phyloP scores from a whole-genome alignment of 495 filamentous ascomycete genomes.

The Physcia stellaris region DNA sequence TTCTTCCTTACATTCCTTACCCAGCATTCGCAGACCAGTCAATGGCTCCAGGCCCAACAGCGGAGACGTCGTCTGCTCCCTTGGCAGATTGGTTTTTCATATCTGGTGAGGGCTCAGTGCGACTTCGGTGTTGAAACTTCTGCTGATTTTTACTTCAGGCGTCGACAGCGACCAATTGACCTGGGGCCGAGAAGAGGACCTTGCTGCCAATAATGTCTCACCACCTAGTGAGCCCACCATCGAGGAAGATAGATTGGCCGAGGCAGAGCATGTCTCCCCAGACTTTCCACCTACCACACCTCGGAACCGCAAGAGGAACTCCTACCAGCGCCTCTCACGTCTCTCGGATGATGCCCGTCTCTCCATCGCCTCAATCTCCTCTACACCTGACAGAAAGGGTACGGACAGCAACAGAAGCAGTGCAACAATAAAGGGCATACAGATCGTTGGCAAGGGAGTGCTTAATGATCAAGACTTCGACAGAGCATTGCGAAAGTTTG shows the following conservation, averaged over 20 bases:
- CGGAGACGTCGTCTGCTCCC: slow-evolving; percentile 48
- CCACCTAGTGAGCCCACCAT: slow-evolving; percentile 61
- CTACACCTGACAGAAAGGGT: slow-evolving; percentile 38
- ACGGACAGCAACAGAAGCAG: slow-evolving; percentile 80
- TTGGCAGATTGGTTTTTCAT: slow-evolving; percentile 99
- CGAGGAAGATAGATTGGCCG: slow-evolving; percentile 62
- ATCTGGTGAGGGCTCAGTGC: slow-evolving; percentile 67
- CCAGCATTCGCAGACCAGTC: slow-evolving; percentile 15
- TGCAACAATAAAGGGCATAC: slow-evolving; percentile 58
- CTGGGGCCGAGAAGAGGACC: slow-evolving; percentile 39
- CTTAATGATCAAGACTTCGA: slow-evolving; percentile 77
- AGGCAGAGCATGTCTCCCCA: slow-evolving; percentile 31
- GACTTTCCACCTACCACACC: slow-evolving; percentile 36
- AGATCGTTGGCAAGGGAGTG: slow-evolving; percentile 25
- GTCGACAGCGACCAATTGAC: slow-evolving; percentile 17
- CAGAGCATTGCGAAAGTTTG: slow-evolving; percentile 81
- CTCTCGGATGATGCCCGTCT: slow-evolving; percentile 47
- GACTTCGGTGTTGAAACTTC: slow-evolving; percentile 30
- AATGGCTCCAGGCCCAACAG: slow-evolving; percentile 15
- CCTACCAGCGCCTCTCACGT: slow-evolving; percentile 50
- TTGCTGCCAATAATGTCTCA: slow-evolving; percentile 29
- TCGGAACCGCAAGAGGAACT: slow-evolving; percentile 47
- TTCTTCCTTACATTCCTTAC: slow-evolving; percentile 13
- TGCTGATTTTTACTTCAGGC: slow-evolving; percentile 22
- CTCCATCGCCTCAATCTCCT: slow-evolving; percentile 51